These are phyloP conservation scores for Pythium coloratum DNA, from an alignment of 352 stramenopile genomes.

Conservation along the genomic window DNA sequence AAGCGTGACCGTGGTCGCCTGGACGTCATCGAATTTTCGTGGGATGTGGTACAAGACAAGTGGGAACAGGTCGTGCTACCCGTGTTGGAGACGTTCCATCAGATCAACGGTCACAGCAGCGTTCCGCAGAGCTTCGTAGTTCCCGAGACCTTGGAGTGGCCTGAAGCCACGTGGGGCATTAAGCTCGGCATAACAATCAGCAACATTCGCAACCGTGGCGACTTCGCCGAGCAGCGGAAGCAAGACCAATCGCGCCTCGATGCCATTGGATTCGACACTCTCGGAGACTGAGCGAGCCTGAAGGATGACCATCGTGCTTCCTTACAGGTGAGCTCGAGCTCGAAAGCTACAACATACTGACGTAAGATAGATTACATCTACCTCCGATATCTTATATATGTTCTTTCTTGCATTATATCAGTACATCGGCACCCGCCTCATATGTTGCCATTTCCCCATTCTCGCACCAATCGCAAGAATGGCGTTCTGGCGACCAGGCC, in stretches of 20 bases:
- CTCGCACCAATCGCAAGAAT: conserved; percentile 17
- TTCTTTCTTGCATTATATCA: too few relatives aligned
- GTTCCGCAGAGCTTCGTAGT: neutral
- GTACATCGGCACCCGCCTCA: too few relatives aligned
- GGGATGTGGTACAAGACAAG: neutral
- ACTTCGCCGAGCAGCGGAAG: neutral
- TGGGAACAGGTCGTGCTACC: neutral
- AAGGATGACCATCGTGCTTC: too few relatives aligned
- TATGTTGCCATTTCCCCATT: too few relatives aligned
- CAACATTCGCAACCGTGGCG: too few relatives aligned
- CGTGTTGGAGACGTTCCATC: neutral
- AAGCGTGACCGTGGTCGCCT: neutral
- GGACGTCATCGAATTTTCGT: neutral
- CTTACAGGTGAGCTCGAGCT: too few relatives aligned
- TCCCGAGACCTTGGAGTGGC: neutral
- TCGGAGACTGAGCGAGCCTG: too few relatives aligned
- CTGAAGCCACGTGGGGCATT: neutral
- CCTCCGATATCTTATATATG: too few relatives aligned
- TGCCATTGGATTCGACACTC: neutral
- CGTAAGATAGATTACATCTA: too few relatives aligned
- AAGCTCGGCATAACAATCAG: neutral
- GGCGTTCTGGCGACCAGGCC: conserved; percentile 74
- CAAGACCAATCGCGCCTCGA: neutral
- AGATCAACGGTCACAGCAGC: neutral
- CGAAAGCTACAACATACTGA: too few relatives aligned